Evolutionary conservation across 192 early-diverging fungal species (phyloP).

Genomic region (Piromyces finnis): DNA sequence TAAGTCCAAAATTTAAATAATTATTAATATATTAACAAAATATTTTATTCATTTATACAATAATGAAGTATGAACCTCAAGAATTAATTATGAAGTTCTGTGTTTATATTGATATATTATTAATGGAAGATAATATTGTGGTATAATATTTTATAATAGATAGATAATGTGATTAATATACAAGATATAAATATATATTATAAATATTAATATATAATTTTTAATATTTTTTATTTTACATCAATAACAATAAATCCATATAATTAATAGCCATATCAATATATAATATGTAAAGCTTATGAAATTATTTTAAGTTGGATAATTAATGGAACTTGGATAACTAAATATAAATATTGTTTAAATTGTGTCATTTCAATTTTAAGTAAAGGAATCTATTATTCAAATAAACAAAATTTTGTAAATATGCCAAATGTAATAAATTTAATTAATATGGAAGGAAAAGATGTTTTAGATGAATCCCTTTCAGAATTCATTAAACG

Average conservation of each 20-base stretch:
- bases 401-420: constrained; percentile 34
- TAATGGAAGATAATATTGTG: constrained; percentile 32
- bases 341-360: constrained; percentile 47
- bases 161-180: no score
- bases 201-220: no score
- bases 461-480: constrained; percentile 6
- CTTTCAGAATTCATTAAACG: background rate
- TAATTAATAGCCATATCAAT: background rate
- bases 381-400: constrained; percentile 43
- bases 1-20: no score
- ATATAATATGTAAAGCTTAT: constrained; percentile 22
- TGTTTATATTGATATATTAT: constrained; percentile 45
- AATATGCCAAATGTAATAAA: background rate
- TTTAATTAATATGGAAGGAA: background rate
- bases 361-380: constrained; percentile 47
- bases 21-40: no score
- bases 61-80: constrained; percentile 34
- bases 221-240: no score
- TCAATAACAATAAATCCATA: no score
- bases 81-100: constrained; percentile 52
- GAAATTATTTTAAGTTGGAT: constrained; percentile 62
- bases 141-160: no score
- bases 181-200: no score
- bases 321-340: constrained; percentile 56
- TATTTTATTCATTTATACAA: no score